phyloP scores from a whole-genome alignment of 2,329 filamentous ascomycete species.

The Fusarium proliferatum region DNA sequence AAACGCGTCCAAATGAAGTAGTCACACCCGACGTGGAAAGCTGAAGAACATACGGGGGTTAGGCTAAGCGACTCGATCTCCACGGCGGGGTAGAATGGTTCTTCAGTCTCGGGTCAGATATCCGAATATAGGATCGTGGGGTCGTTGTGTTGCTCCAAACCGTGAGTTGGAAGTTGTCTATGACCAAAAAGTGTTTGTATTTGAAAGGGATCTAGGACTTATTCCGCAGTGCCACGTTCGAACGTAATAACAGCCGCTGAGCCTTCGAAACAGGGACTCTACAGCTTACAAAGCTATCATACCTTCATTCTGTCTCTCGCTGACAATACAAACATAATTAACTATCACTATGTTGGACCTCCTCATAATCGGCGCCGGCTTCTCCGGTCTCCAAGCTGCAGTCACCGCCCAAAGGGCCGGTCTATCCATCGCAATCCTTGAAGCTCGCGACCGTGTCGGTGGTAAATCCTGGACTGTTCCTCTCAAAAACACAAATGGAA shows the following conservation, averaged over 20 bases:
- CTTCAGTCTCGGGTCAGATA: not conserved
- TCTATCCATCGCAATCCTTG: conserved; percentile 57
- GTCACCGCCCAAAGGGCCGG: conserved; percentile 49
- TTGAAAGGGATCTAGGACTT: not conserved
- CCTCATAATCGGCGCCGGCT: conserved; percentile 59
- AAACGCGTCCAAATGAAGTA: not conserved
- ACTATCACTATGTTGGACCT: conserved; percentile 38
- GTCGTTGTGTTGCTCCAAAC: not conserved
- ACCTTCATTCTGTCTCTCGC: accelerated
- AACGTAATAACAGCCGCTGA: accelerated
- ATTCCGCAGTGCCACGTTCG: accelerated
- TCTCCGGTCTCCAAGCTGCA: conserved; percentile 54
- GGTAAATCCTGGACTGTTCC: conserved; percentile 61
- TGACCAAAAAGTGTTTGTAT: not conserved
- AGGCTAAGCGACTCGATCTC: not conserved
- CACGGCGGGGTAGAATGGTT: not conserved
- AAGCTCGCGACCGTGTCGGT: conserved; percentile 62
- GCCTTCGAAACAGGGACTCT: accelerated
- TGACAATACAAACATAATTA: accelerated
- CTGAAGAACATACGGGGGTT: not conserved
- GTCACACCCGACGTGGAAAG: not conserved
- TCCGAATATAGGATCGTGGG: not conserved
- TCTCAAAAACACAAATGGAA: conserved; percentile 48
- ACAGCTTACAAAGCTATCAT: accelerated
- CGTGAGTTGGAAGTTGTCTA: accelerated